Evolutionary conservation across 2,329 filamentous ascomycete species (phyloP).

Genomic region (Claviceps africana): DNA sequence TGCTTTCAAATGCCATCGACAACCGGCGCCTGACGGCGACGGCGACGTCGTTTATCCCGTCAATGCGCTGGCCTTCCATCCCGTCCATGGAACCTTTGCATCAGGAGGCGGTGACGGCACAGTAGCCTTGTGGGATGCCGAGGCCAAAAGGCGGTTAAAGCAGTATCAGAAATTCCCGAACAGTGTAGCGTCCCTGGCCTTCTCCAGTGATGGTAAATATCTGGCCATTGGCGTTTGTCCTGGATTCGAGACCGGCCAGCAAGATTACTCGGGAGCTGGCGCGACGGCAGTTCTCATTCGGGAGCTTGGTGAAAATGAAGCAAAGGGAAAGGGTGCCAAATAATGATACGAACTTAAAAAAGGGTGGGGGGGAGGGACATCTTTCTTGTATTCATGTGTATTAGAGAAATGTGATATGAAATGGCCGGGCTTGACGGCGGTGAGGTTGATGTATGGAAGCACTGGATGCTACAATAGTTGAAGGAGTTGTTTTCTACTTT

Average conservation of each 20-base stretch:
- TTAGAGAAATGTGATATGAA: not conserved
- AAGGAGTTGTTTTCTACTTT: slow-evolving; percentile 1
- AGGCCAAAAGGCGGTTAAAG: slow-evolving; percentile 76
- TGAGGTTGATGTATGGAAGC: slow-evolving; percentile 15
- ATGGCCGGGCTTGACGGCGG: slow-evolving; percentile 12
- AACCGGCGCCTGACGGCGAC: slow-evolving; percentile 47
- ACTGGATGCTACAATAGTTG: not conserved
- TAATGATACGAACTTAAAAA: slow-evolving; percentile 17
- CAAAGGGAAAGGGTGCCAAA: slow-evolving; percentile 69
- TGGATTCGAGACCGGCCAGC: slow-evolving; percentile 75
- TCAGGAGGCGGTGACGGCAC: slow-evolving; percentile 82
- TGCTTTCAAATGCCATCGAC: slow-evolving; percentile 95
- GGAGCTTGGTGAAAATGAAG: slow-evolving; percentile 76
- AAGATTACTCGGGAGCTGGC: slow-evolving; percentile 60
- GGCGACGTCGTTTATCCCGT: slow-evolving; percentile 82
- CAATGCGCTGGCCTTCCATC: slow-evolving; percentile 80
- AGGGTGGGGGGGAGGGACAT: not conserved
- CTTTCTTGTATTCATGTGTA: not conserved
- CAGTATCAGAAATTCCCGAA: slow-evolving; percentile 77
- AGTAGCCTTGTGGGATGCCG: slow-evolving; percentile 85
- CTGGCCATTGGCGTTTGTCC: slow-evolving; percentile 72
- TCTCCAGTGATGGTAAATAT: slow-evolving; percentile 62
- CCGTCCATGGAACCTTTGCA: slow-evolving; percentile 69
- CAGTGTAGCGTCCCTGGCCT: slow-evolving; percentile 63
- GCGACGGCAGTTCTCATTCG: slow-evolving; percentile 66